Percentiles rank a stretch among this genome's conserved stretches.
Evolutionary conservation across 1,284 basidiomycete species (phyloP).

Genomic region (Takashimella tepidaria): DNA sequence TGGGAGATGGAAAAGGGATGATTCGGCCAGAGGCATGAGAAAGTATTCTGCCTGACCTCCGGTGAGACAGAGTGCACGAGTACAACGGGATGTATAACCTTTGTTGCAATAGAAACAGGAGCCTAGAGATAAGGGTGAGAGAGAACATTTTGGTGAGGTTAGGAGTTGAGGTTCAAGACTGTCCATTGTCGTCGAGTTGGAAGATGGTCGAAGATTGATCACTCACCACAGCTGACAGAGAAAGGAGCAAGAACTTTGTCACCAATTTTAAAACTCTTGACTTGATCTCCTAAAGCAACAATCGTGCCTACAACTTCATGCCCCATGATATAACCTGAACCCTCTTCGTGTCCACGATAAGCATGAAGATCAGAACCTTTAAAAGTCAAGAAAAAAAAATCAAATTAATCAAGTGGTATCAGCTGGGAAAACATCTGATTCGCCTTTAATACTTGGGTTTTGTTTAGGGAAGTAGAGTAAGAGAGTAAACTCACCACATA

Average conservation of each 20-base stretch:
- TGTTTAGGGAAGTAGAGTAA: no score
- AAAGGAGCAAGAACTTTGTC: slow-evolving; percentile 85
- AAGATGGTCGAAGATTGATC: not conserved
- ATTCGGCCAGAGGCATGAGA: slow-evolving; percentile 58
- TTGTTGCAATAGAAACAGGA: slow-evolving; percentile 58
- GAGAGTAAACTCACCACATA: slow-evolving; percentile 44
- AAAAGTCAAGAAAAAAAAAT: no score
- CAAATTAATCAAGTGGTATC: no score
- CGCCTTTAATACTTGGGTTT: no score
- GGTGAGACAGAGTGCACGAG: slow-evolving; percentile 59
- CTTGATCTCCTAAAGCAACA: slow-evolving; percentile 63
- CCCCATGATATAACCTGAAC: slow-evolving; percentile 50
- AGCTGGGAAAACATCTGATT: no score
- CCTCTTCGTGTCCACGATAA: slow-evolving; percentile 59
- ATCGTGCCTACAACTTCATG: slow-evolving; percentile 82
- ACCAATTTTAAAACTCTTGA: slow-evolving; percentile 62
- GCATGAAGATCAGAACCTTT: slow-evolving; percentile 78
- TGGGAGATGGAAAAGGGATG: slow-evolving; percentile 47
- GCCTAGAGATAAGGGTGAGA: slow-evolving; percentile 17
- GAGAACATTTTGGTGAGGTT: not conserved
- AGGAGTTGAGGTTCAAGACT: slow-evolving; percentile 36
- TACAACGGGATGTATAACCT: slow-evolving; percentile 72
- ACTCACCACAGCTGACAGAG: slow-evolving; percentile 74
- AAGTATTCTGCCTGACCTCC: slow-evolving; percentile 87
- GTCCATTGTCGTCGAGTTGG: not conserved